Evolutionary conservation across 352 stramenopile species (phyloP).

Genomic region (Phytophthora ohioensis): DNA sequence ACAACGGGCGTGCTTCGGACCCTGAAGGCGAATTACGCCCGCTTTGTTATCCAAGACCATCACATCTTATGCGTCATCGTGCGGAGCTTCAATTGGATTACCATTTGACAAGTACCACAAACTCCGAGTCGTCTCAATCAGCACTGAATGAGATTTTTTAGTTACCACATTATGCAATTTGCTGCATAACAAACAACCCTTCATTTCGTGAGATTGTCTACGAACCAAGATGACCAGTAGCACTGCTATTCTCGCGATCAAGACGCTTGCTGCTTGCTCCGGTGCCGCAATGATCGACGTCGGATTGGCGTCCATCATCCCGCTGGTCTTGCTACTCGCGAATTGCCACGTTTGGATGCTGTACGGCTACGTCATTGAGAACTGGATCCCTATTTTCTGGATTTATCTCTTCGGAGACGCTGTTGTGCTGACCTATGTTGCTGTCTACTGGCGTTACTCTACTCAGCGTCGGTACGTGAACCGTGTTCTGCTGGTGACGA

Average conservation of each 20-base stretch:
- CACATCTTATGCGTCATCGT: neutral
- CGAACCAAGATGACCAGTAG: constrained; percentile 1
- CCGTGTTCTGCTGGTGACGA: neutral
- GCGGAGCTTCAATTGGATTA: neutral
- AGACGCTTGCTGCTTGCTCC: constrained; percentile 4
- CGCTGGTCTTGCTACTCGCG: neutral
- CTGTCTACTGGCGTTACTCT: neutral
- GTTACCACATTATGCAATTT: neutral
- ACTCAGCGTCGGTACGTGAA: neutral
- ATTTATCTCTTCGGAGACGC: neutral
- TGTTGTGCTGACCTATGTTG: neutral
- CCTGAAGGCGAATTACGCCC: neutral
- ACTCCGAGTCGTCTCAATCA: neutral
- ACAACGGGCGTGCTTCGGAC: neutral
- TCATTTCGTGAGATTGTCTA: neutral
- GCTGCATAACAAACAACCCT: neutral
- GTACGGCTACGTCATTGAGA: neutral
- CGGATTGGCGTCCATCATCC: neutral
- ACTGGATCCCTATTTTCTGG: neutral
- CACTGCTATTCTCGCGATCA: neutral
- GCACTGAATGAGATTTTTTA: neutral
- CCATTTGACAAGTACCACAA: neutral
- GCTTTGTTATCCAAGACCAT: neutral
- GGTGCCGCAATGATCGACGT: neutral
- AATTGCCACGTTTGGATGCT: neutral